A percentile compares a stretch with the other conserved stretches of the same genome.
Evolutionary conservation across 306 rosid species (phyloP).

Genomic region (Dalbergia cochinchinensis): DNA sequence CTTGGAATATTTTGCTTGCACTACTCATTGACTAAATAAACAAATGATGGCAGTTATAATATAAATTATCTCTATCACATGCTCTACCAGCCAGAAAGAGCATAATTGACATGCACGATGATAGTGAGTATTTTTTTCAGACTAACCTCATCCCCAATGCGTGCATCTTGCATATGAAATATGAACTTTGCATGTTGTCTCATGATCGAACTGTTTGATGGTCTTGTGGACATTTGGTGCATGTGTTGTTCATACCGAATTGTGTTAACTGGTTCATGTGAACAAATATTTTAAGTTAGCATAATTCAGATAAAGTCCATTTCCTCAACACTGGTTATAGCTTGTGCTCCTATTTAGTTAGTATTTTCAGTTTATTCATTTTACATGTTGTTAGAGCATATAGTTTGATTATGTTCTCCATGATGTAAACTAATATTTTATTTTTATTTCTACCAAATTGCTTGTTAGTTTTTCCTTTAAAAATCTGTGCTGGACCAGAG

Average conservation of each 20-base stretch:
- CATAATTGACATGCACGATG: background rate
- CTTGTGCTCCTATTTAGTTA: background rate
- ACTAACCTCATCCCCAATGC: background rate
- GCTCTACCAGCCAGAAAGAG: conserved; percentile 24
- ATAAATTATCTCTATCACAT: background rate
- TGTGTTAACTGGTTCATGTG: background rate
- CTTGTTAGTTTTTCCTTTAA: background rate
- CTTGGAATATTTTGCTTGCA: background rate
- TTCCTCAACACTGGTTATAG: conserved; percentile 2
- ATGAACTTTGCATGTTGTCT: background rate
- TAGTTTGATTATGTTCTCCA: conserved; percentile 7
- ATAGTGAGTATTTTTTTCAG: background rate
- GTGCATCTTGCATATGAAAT: background rate
- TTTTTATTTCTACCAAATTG: conserved; percentile 25
- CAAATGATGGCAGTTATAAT: conserved; percentile 5
- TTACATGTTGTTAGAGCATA: background rate
- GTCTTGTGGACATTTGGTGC: background rate
- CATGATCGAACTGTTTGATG: background rate
- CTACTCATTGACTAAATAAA: background rate
- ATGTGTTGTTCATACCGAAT: background rate
- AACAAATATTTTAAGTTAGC: conserved; percentile 8
- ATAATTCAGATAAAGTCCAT: conserved; percentile 7
- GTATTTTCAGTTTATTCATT: background rate
- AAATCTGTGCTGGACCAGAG: conserved; percentile 3
- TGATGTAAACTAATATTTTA: background rate